These are phyloP conservation scores for Saraca asoca DNA, from an alignment of 331 rosid species.

Conservation along the genomic window DNA sequence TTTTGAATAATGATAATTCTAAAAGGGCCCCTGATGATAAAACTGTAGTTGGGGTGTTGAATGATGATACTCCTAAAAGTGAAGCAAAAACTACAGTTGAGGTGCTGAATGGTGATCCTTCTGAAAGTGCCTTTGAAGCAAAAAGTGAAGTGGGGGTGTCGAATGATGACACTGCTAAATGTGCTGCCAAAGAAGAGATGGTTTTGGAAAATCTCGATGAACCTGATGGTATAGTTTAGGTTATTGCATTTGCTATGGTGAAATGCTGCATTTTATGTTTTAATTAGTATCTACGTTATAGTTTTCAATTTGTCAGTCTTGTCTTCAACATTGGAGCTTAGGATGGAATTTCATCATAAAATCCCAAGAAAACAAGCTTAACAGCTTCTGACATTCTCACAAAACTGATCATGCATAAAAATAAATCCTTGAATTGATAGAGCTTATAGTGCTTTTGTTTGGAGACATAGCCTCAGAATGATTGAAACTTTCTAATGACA, in stretches of 20 bases:
- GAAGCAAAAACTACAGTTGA: conserved; percentile 42
- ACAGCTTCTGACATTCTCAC: conserved; percentile 19
- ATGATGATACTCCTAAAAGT: too few species aligned
- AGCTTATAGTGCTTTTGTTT: conserved; percentile 15
- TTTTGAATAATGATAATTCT: conserved; percentile 33
- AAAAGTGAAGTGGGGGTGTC: too few species aligned
- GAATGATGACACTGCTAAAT: conserved; percentile 25
- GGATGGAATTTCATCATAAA: conserved; percentile 18
- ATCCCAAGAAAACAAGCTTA: conserved; percentile 6
- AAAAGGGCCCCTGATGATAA: conserved; percentile 28
- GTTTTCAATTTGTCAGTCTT: conserved; percentile 29
- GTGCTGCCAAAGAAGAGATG: conserved; percentile 39
- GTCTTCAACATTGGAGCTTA: conserved; percentile 22
- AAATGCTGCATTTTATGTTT: conserved; percentile 21
- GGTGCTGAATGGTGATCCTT: conserved; percentile 35
- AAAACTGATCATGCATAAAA: neutral
- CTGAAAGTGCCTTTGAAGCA: conserved; percentile 32
- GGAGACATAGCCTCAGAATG: conserved; percentile 3
- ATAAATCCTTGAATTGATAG: conserved; percentile 6
- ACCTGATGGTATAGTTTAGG: conserved; percentile 54
- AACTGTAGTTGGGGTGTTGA: too few species aligned
- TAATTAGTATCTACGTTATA: conserved; percentile 14
- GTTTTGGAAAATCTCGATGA: conserved; percentile 48
- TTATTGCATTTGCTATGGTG: conserved; percentile 9
- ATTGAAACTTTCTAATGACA: conserved; percentile 11